Base-by-base conservation (phyloP, 75 land plant species). In the Azolla pinnata region DNA sequence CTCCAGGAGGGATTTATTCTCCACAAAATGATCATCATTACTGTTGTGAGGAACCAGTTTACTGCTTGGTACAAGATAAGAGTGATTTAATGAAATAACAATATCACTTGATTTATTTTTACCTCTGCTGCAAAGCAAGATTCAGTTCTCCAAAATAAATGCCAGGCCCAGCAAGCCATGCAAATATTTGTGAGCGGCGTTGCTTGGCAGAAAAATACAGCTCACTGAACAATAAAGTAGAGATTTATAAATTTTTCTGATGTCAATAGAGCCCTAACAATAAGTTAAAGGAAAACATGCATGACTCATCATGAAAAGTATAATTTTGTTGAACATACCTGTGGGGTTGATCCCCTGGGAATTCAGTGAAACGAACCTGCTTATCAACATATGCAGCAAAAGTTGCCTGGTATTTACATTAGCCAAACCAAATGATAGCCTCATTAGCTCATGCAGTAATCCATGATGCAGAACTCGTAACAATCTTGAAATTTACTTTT, bases 121-220 rank as follows among this genome's bases (percentile, higher is more conserved):
- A 88, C 98, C 87, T 89, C 61, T 66, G 90, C 38, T 74, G 74
- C 40, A 77, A 74, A 42, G 80, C 83, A 79, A 88, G 80, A 73
- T 92, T 82, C 28, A 93, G 63, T 52, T 75, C 85, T 29, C 98
- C 98, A 58, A 83, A 84, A 58, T 93, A 93, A 23, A 93, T 93
- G 25, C 98, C 98, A 58, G 87, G 87, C 18, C 98, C 98, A 69
- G 98, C 80, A 40, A 93, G 85, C 98, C 98, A 93, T 16, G 96
- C 96, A 85, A 93, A 93, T 59, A 81, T 74, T 40, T 71, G 65
- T 56, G 96, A 84, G 59, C 87, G 81, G 53, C 90, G 85, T 70
- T 91, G 97, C 70, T 85, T 85, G 32, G 85, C 85, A 62, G 68
- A 93, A 44, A 88, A 89, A 54, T 93, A 96, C 47, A 93, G 54